phyloP scores from a whole-genome alignment of 768 basidiomycete genomes.

The Tylopilus felleus region DNA sequence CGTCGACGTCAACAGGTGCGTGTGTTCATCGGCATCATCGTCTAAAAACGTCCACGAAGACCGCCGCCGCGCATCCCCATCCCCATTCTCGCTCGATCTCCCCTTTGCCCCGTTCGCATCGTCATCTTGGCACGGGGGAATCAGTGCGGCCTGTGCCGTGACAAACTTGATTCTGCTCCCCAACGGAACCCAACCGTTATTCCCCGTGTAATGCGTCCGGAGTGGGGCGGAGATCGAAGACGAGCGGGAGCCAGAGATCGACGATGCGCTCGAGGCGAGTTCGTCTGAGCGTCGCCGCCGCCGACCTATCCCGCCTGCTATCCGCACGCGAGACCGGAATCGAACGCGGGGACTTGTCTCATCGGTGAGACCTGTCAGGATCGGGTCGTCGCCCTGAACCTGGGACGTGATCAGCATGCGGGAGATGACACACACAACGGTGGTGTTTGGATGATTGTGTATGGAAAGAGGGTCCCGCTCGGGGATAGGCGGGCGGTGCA shows the following conservation, averaged over 20 bases:
- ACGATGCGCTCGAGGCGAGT: slow-evolving; percentile 32
- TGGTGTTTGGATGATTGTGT: background rate
- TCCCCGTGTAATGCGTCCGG: slow-evolving; percentile 51
- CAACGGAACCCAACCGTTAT: slow-evolving; percentile 58
- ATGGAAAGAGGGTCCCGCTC: too few relatives aligned
- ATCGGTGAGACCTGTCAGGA: slow-evolving; percentile 1
- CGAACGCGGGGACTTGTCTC: slow-evolving; percentile 42
- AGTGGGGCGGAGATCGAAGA: slow-evolving; percentile 83
- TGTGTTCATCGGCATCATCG: slow-evolving; percentile 34
- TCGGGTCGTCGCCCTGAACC: slow-evolving; percentile 19
- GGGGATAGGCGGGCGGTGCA: background rate
- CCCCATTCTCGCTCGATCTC: background rate
- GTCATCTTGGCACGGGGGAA: background rate
- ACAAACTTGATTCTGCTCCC: slow-evolving; percentile 49
- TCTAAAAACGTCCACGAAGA: slow-evolving; percentile 9
- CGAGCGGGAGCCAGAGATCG: slow-evolving; percentile 61
- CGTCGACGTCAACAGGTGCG: slow-evolving; percentile 35
- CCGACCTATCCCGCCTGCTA: slow-evolving; percentile 63
- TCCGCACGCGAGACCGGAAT: slow-evolving; percentile 75
- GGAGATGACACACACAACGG: background rate
- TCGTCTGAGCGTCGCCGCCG: slow-evolving; percentile 35
- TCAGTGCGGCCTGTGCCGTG: slow-evolving; percentile 8
- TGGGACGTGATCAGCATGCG: slow-evolving; percentile 5
- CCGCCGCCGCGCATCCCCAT: background rate
- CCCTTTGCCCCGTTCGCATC: background rate